Percentiles rank a stretch among this genome's conserved stretches.
phyloP scores from a whole-genome alignment of 1,284 basidiomycete genomes.

The Rhodofomes roseus region DNA sequence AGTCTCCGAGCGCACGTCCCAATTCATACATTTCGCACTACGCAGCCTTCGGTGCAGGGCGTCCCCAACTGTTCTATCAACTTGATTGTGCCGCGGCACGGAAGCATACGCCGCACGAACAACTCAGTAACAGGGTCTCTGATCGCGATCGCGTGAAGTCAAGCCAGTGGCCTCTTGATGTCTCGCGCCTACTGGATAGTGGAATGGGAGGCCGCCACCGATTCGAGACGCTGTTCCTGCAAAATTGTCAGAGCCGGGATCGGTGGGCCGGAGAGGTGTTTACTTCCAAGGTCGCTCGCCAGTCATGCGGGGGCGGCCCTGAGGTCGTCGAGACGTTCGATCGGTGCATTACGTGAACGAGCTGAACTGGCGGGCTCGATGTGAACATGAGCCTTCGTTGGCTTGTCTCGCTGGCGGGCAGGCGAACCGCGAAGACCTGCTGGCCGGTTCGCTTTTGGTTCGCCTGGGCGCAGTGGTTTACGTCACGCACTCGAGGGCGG shows the following conservation, averaged over 20 bases:
- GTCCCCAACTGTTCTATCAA: not conserved
- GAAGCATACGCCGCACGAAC: not conserved
- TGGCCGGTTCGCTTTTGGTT: not conserved
- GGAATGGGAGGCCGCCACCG: too few relatives aligned
- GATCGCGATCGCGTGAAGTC: not conserved
- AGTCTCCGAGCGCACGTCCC: not conserved
- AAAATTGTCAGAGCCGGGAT: too few relatives aligned
- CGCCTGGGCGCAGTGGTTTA: not conserved
- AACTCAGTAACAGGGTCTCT: not conserved
- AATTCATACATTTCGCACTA: not conserved
- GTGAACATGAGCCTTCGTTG: not conserved
- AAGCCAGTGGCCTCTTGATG: not conserved
- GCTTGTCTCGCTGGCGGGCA: not conserved
- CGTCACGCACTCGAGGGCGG: not conserved
- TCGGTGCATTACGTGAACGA: not conserved
- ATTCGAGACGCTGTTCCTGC: too few relatives aligned
- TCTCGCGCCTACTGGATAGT: not conserved
- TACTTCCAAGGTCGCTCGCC: too few relatives aligned
- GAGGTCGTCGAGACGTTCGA: not conserved
- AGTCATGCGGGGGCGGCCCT: not conserved
- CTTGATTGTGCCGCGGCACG: not conserved
- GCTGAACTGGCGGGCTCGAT: not conserved
- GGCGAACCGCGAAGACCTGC: not conserved
- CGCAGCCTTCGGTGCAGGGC: not conserved
- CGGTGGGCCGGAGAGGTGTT: too few relatives aligned